These are phyloP conservation scores for Chenopodium quinoa DNA, from an alignment of 148 eudicot species.

Conservation along the genomic window DNA sequence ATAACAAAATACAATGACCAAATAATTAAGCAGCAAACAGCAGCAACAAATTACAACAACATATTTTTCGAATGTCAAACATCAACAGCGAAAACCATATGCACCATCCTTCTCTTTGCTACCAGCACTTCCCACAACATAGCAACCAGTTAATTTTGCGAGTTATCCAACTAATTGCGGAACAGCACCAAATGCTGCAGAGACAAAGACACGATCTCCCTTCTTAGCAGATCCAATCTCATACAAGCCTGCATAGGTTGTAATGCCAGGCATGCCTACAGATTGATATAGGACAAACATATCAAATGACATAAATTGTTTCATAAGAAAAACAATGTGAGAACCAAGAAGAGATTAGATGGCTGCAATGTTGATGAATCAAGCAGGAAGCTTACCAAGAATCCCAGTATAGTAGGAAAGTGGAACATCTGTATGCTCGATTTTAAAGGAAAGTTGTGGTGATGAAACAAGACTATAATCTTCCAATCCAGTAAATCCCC, in stretches of 20 bases:
- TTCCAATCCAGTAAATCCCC: slow-evolving; percentile 62
- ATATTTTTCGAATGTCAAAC: no score
- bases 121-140: slow-evolving; percentile 66
- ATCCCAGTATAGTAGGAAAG: slow-evolving; percentile 67
- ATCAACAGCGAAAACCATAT: no score
- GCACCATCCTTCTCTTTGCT: slow-evolving; percentile 25
- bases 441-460: slow-evolving; percentile 35
- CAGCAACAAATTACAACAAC: no score
- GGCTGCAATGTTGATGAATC: no score
- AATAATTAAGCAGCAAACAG: no score
- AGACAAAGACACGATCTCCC: slow-evolving; percentile 51
- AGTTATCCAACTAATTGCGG: slow-evolving; percentile 65
- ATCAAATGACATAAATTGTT: neutral
- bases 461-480: slow-evolving; percentile 47
- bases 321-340: no score
- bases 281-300: neutral
- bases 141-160: slow-evolving; percentile 51
- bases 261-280: slow-evolving; percentile 57
- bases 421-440: slow-evolving; percentile 54
- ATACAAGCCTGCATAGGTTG: slow-evolving; percentile 53
- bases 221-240: slow-evolving; percentile 47
- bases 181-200: slow-evolving; percentile 58
- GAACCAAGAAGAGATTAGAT: no score
- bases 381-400: slow-evolving; percentile 42
- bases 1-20: no score